phyloP scores from a whole-genome alignment of 2,329 filamentous ascomycete genomes.

The Diatrype stigma region DNA sequence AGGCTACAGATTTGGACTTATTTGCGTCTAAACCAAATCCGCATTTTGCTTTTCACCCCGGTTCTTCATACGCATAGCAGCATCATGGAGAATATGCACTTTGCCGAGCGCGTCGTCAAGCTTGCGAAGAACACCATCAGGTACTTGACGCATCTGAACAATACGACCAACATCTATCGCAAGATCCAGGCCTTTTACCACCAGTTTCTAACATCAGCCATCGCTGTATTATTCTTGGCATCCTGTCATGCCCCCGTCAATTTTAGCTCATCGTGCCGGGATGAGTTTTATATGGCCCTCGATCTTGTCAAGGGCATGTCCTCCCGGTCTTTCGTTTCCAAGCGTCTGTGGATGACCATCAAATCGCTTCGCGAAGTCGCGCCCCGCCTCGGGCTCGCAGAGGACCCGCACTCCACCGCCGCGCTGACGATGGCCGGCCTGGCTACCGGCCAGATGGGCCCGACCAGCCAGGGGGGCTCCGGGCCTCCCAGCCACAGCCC shows the following conservation, averaged over 20 bases:
- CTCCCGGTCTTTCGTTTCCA: constrained; percentile 66
- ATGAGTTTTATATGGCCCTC: constrained; percentile 76
- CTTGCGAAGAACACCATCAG: constrained; percentile 74
- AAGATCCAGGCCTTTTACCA: constrained; percentile 74
- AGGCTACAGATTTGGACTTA: constrained; percentile 81
- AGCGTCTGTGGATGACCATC: constrained; percentile 70
- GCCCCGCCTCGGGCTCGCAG: constrained; percentile 61
- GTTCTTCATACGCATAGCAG: constrained; percentile 80
- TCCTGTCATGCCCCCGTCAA: constrained; percentile 70
- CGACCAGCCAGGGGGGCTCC: constrained; percentile 1
- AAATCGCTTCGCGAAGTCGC: constrained; percentile 68
- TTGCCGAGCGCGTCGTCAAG: constrained; percentile 71
- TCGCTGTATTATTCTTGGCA: constrained; percentile 72
- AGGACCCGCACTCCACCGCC: constrained; percentile 47
- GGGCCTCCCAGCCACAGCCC: constrained; percentile 9
- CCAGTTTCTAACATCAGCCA: constrained; percentile 71
- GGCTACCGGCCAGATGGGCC: constrained; percentile 34
- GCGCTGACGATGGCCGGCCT: constrained; percentile 54
- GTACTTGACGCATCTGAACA: constrained; percentile 67
- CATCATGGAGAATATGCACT: constrained; percentile 70
- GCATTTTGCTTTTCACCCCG: constrained; percentile 83
- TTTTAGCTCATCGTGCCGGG: constrained; percentile 64
- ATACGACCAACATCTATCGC: constrained; percentile 66
- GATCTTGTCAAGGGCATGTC: constrained; percentile 71
- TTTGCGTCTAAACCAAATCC: constrained; percentile 82